phyloP scores from a whole-genome alignment of 176 grass and related monocot genomes.

The barley (Hordeum vulgare) region MorexV3_pseudomolecules_assembly NC_058523.1:114659655-114660154 shows the following conservation, averaged over 20 bases:
- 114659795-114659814: neutral
- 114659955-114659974: constrained; percentile 96
- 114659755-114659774: too few relatives aligned
- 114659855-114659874: constrained; percentile 88
- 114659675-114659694: too few relatives aligned
- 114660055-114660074: neutral
- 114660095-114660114: neutral
- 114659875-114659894: constrained; percentile 99
- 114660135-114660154: constrained; percentile 79
- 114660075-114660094: constrained; percentile 43
- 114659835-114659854: constrained; percentile 64
- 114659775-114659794: too few relatives aligned
- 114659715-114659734: too few relatives aligned
- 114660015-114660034: constrained; percentile 36
- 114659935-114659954: constrained; percentile 95
- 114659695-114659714: too few relatives aligned
- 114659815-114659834: neutral
- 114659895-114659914: constrained; percentile 98
- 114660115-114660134: neutral
- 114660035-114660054: neutral
- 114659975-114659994: constrained; percentile 76
- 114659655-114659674: too few relatives aligned
- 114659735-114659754: too few relatives aligned
- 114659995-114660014: neutral
- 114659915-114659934: constrained; percentile 94